Evolutionary conservation across 2,329 filamentous ascomycete genomes (phyloP), one percentile per base, ranked within the genome.

Genomic region (Chrysoporthe puriensis): DNA sequence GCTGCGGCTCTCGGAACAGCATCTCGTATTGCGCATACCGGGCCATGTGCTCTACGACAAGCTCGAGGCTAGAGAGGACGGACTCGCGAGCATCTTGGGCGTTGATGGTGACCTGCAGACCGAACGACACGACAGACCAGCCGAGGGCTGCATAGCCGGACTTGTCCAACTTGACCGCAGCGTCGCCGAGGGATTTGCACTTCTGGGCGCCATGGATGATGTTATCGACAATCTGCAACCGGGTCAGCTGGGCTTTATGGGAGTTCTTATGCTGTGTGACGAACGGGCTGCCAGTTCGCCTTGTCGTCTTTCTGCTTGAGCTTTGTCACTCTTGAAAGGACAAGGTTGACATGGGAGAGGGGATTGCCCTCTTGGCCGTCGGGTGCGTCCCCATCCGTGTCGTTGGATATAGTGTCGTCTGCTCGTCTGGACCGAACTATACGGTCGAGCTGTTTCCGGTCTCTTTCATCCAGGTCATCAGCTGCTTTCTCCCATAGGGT

Each of bases 141-240:
- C 60, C 60, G 3, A 62, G 32, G 8, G 60, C 43, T 34, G 44
- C 60, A 52, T 62, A 52, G 32, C 60, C 60, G 1, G 44, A 62
- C 32, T 62, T 62, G 32, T 62, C 60, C 8, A 62, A 52, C n/a
- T 34, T 18, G 3, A 62, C 60, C 1, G 32, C 60, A 62, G 60
- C 44, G 16, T 62, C 60, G 44, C 60, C 60, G 4, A 62, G 6
- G 8, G 44, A 36, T 7, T 52, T 62, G 44, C 18, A 62, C 44
- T 40, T 16, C 43, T 34, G 2, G 21, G 44, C 60, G 8, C 16
- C 60, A 18, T 40, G 3, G 44, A 52, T 4, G 34, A 62, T 62
- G 0, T 62, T 52, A 8, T 62, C 32, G n/a, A 50, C 18, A 3
- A 62, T 21, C 60, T 50, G 14, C n/a, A 62, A 3, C 14, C 21